These are phyloP conservation scores for Naganishia friedmannii DNA, from an alignment of 768 basidiomycete genomes.

Conservation along the genomic window DNA sequence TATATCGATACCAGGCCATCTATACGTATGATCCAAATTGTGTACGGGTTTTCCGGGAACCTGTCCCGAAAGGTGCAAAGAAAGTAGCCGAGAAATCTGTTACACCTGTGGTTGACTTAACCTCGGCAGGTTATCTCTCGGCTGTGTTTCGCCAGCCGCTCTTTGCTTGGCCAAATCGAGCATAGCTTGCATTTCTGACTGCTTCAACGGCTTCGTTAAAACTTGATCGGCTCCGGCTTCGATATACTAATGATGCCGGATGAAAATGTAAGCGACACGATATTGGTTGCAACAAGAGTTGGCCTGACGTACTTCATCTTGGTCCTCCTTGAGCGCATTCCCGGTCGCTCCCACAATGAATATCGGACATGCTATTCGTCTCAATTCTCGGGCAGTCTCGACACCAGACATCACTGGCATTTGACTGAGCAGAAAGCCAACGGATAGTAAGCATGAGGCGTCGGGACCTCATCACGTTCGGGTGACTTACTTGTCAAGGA, in stretches of 20 bases:
- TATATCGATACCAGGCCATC: not conserved
- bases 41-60: not conserved
- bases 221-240: constrained; percentile 49
- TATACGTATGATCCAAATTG: not conserved
- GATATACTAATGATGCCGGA: constrained; percentile 36
- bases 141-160: constrained; percentile 45
- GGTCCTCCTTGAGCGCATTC: constrained; percentile 51
- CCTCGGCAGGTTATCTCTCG: constrained; percentile 21
- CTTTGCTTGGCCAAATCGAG: constrained; percentile 45
- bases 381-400: constrained; percentile 46
- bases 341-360: constrained; percentile 51
- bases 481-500: constrained; percentile 49
- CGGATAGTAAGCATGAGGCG: not conserved
- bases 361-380: constrained; percentile 43
- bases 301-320: constrained; percentile 31
- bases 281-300: not conserved
- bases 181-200: constrained; percentile 41
- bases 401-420: constrained; percentile 52
- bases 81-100: not conserved
- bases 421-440: constrained; percentile 36
- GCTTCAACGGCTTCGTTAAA: constrained; percentile 49
- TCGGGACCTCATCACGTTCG: not conserved
- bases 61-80: not conserved
- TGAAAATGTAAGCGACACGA: not conserved
- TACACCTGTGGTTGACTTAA: not conserved